Evolutionary conservation across 2,329 filamentous ascomycete genomes (phyloP).

Genomic region (Paecilomyces sp.): DNA sequence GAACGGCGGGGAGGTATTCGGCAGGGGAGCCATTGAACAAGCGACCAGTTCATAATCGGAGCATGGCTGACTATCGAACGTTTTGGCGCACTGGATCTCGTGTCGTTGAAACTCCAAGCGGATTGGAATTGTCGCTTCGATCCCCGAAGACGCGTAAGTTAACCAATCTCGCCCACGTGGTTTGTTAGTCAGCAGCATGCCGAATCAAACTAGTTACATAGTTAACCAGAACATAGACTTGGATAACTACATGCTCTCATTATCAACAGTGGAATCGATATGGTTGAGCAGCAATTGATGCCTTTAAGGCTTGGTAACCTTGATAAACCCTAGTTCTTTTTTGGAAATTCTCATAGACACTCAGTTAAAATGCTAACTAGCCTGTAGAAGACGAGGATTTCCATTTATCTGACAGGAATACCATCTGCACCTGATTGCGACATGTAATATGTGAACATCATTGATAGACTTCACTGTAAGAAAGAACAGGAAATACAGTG

Average conservation of each 20-base stretch:
- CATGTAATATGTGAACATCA: not conserved
- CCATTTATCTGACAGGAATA: not conserved
- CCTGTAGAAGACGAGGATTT: not conserved
- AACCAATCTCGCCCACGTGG: not conserved
- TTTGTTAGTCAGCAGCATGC: not conserved
- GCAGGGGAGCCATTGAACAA: conserved; percentile 26
- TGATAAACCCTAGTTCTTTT: too few relatives aligned
- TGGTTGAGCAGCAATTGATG: not conserved
- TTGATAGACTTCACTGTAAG: too few relatives aligned
- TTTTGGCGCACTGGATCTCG: not conserved
- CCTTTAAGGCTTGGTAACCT: too few relatives aligned
- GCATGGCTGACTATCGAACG: conserved; percentile 15
- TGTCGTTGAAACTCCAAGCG: not conserved
- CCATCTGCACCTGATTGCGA: not conserved
- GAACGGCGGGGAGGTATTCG: conserved; percentile 24
- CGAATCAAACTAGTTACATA: not conserved
- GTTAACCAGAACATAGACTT: too few relatives aligned
- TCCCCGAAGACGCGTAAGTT: not conserved
- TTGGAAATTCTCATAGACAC: too few relatives aligned
- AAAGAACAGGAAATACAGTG: too few relatives aligned
- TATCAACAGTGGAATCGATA: not conserved
- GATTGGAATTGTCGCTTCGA: not conserved
- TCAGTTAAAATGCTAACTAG: not conserved
- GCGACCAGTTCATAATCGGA: conserved; percentile 16
- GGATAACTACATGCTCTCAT: not conserved